Percentiles rank a stretch among this genome's conserved stretches.
Conservation (phyloP, 768 basidiomycete species). For the Tricholoma bakamatsutake region DNA sequence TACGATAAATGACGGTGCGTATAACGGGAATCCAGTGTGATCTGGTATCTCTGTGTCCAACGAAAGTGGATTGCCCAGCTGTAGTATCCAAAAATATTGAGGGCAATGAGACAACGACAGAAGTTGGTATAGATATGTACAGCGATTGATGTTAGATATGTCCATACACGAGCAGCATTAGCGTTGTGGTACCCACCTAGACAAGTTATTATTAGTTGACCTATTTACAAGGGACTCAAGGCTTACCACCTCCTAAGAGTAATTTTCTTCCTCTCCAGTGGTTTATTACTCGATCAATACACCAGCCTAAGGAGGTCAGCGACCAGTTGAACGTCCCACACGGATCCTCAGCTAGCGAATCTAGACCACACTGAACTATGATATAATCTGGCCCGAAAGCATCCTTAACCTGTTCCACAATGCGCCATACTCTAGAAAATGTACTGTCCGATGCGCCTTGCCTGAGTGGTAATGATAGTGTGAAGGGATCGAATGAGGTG, state of each 20-base stretch:
- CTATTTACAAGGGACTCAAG: neutral
- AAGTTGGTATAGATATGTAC: conserved; percentile 34
- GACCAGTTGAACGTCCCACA: conserved; percentile 71
- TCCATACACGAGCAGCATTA: conserved; percentile 86
- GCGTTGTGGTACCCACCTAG: conserved; percentile 79
- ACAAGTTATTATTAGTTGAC: conserved; percentile 12
- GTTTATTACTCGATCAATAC: conserved; percentile 42
- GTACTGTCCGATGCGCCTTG: conserved; percentile 65
- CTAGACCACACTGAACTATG: conserved; percentile 82
- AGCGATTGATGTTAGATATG: conserved; percentile 70
- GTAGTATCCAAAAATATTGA: neutral
- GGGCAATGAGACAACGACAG: neutral
- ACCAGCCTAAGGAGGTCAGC: conserved; percentile 63
- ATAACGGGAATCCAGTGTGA: conserved; percentile 64
- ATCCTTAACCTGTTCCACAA: conserved; percentile 53
- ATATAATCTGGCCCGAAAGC: conserved; percentile 72
- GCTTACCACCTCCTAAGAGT: conserved; percentile 70
- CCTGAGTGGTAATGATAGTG: conserved; percentile 74
- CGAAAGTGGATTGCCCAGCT: conserved; percentile 53
- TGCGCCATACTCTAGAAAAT: conserved; percentile 56
- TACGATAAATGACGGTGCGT: conserved; percentile 72
- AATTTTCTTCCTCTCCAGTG: conserved; percentile 58
- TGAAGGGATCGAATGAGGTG: conserved; percentile 49
- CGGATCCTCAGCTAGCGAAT: conserved; percentile 83
- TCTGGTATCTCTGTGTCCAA: conserved; percentile 70